These are phyloP conservation scores for Aspergillus luchuensis DNA, from an alignment of 2,329 filamentous ascomycete species.

Conservation along the genomic window DNA sequence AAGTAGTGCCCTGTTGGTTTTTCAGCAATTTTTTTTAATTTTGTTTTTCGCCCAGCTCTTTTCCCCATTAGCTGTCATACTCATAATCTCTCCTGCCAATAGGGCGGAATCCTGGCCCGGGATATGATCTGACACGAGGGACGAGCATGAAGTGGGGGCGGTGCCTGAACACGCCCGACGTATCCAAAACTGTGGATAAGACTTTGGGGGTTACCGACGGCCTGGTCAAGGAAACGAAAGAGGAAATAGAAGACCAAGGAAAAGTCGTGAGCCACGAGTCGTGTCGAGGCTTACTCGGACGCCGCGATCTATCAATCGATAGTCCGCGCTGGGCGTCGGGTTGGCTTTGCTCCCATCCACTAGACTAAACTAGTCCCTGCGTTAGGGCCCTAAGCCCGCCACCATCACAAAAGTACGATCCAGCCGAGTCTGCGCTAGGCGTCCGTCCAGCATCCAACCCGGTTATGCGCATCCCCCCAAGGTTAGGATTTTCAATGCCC, in stretches of 20 bases:
- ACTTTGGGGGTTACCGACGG: background rate
- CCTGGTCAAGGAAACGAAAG: background rate
- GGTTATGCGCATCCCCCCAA: background rate
- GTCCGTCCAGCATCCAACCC: background rate
- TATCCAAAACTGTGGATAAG: background rate
- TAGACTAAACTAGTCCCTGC: conserved; percentile 19
- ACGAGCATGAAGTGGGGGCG: background rate
- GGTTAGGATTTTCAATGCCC: conserved; percentile 15
- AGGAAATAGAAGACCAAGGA: background rate
- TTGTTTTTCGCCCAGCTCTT: background rate
- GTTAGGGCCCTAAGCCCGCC: conserved; percentile 6
- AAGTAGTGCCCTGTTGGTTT: background rate
- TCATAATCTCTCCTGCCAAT: background rate
- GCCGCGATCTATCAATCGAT: conserved; percentile 19
- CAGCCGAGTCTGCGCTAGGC: conserved; percentile 7
- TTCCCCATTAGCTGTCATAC: background rate
- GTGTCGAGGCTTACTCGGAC: background rate
- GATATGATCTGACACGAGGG: background rate
- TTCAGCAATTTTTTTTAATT: too few species aligned
- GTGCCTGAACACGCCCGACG: background rate
- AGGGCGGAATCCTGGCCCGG: background rate
- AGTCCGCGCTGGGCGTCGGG: conserved; percentile 13
- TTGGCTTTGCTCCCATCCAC: conserved; percentile 7
- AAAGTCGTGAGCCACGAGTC: background rate
- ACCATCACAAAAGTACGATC: conserved; percentile 10